Evolutionary conservation across 176 grass and related monocot species (phyloP), one percentile per base, ranked within the genome.

Genomic region (Themeda triandra): DNA sequence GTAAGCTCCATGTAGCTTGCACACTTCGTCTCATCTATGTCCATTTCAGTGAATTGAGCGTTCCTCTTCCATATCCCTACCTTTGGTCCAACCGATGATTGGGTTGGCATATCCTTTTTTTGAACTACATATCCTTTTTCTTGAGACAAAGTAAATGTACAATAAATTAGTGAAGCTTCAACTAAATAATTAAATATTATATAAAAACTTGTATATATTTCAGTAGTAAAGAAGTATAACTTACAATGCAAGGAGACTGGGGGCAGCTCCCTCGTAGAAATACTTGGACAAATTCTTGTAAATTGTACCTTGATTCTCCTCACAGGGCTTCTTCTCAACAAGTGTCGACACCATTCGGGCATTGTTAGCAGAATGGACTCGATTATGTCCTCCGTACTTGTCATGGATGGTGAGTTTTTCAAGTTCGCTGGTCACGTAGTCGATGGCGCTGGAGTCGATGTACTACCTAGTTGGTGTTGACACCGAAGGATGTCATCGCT

Each of bases 1-100:
- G 28, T 95, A 92, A 35, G 88, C 86, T 89, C 89, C 83, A 21
- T 76, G 76, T 82, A 95, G 86, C 71, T 78, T 92, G n/a, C n/a
- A 17, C 51, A 66, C 66, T 92, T 92, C 8, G 86, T 74, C 3
- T 29, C 60, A 63, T 91, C 88, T 40, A 92, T 81, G 66, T 44
- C 21, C 32, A 76, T 48, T 66, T 77, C n/a, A 5, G 58, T 24
- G 44, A 73, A n/a, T 5, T 60, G 5, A 5, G 11, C 45, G 3
- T 85, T 85, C 35, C 51, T 67, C 75, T 69, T 88, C 48, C 49
- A 23, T 81, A 54, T 59, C 58, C n/a, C 42, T 71, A 36, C 6
- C 18, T 71, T 73, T 13, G 49, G 66, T 29, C 10, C 42, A 56
- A 49, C 66, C 35, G 36, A 72, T 79, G 79, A 69, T 76, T 86